These are phyloP conservation scores for Funneliformis mosseae DNA, from an alignment of 192 early-diverging fungal genomes.

Conservation along the genomic window DNA sequence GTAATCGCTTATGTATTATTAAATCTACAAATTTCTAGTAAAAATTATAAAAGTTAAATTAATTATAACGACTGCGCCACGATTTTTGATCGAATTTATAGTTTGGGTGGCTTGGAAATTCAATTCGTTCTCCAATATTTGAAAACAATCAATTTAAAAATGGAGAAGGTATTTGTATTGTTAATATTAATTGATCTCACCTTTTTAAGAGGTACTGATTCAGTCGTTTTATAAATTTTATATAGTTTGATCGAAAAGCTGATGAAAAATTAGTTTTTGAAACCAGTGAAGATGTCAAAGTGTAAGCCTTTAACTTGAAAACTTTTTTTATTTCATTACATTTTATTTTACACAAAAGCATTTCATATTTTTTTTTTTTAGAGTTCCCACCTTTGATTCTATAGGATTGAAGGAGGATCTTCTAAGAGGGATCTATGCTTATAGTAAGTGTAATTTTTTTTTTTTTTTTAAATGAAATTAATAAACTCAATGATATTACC, in stretches of 20 bases:
- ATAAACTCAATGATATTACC: no score
- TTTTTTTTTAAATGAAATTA: no score
- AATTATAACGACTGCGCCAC: no score
- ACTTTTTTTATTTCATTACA: neutral
- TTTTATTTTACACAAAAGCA: conserved; percentile 36
- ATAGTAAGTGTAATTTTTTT: conserved; percentile 59
- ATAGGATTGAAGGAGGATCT: conserved; percentile 98
- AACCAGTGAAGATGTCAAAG: conserved; percentile 85
- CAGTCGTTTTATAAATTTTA: neutral
- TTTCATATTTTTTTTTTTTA: conserved; percentile 24
- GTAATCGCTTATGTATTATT: no score
- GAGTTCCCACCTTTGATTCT: conserved; percentile 87
- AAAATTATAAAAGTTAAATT: no score
- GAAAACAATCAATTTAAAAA: neutral
- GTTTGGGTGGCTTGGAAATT: no score
- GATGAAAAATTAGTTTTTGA: conserved; percentile 72
- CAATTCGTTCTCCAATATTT: no score
- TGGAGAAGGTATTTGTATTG: neutral
- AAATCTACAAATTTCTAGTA: no score
- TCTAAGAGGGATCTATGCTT: conserved; percentile 95
- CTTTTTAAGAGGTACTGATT: neutral
- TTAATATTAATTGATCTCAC: neutral
- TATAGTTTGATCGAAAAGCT: conserved; percentile 39
- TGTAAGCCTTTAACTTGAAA: conserved; percentile 24
- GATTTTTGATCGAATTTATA: no score